Base-by-base conservation (phyloP, 2,329 filamentous ascomycete genomes). In the Beauveria sp. region DNA sequence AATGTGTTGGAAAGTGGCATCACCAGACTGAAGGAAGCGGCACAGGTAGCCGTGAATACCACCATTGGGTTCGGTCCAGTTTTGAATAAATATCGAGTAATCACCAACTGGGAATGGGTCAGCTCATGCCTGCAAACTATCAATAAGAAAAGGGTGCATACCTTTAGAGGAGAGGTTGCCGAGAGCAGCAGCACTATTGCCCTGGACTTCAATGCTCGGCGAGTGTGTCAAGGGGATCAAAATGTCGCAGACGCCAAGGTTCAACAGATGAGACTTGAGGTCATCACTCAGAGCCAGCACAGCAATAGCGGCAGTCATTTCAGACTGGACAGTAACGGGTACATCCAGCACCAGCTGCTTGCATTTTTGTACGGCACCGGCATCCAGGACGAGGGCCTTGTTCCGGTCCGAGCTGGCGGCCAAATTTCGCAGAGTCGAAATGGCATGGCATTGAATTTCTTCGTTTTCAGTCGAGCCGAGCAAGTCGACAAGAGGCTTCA, bases 271-370 rank as follows among this genome's bases (percentile, higher is more conserved):
- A 5, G 90, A 86, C 77, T 99, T 99, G 62, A 99, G 83, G 65
- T 99, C 95, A 69, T 99, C 95, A 68, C 93, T 97, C 57, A 99
- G 79, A 20, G 95, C 95, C 65, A 99, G 82, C 16, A 99, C 95
- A 43, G 95, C 95, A 74, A 99, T 97, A 1, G 95, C 95, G n/a
- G 95, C 95, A 5, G 95, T 99, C 95, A 99, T 99, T 75, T 99
- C 95, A 2, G 93, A 97, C 73, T 99, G 95, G 2, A 99, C 95
- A 45, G 90, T 93, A 54, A 98, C 83, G 0, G 95, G 92, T 3
- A 98, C 95, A 61, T 96, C 88, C 20, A 99, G 80, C 26, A 99
- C 93, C 58, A 99, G 82, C 71, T 98, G 91, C 77, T 97, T 98
- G 86, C 95, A 99, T 74, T 98, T 98, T 72, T 98, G 92, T 45